These are phyloP conservation scores for Hericium erinaceus DNA, from an alignment of 768 basidiomycete species.

Conservation along the genomic window DNA sequence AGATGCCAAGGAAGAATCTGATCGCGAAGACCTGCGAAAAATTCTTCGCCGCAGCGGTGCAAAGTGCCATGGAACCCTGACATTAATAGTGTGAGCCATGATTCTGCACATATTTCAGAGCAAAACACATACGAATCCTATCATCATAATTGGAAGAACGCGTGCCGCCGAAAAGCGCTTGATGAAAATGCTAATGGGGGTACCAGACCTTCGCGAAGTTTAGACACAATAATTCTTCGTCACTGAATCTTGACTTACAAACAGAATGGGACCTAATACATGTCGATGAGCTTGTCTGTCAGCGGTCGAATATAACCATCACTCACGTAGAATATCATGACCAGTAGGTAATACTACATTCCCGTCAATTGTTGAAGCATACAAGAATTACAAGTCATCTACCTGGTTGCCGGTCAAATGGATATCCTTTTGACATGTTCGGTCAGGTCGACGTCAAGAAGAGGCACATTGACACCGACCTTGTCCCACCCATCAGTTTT, in stretches of 20 bases:
- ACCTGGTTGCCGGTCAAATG: background rate
- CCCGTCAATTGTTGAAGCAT: too few species aligned
- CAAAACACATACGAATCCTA: background rate
- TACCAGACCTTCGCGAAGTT: background rate
- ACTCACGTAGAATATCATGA: background rate
- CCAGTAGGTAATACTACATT: background rate
- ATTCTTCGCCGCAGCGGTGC: background rate
- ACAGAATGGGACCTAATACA: background rate
- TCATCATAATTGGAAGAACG: background rate
- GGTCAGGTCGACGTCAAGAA: background rate
- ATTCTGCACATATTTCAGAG: too few species aligned
- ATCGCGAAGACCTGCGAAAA: background rate
- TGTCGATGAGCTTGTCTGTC: background rate
- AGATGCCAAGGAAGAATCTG: background rate
- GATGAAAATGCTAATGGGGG: background rate
- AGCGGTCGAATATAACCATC: background rate
- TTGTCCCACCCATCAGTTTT: background rate
- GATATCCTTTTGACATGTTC: background rate
- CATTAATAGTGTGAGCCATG: background rate
- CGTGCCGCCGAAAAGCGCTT: background rate
- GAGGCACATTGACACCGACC: background rate
- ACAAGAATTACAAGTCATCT: too few species aligned
- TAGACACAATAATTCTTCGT: background rate
- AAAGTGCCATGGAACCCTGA: background rate
- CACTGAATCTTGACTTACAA: background rate